phyloP scores from a whole-genome alignment of 176 grass and related monocot genomes.

The Aechmea fasciata region DNA sequence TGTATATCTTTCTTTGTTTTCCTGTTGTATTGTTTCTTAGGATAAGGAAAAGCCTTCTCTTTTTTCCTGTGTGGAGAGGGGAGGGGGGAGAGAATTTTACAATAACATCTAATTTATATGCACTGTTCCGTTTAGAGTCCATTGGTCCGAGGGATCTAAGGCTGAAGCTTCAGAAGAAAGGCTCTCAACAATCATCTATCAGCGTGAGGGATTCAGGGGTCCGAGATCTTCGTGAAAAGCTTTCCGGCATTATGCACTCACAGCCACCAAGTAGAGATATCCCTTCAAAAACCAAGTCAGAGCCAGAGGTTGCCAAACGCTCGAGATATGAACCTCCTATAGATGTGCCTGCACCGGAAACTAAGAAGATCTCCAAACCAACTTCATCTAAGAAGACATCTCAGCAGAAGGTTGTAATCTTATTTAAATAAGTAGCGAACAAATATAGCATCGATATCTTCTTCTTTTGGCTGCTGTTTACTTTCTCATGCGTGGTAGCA shows the following conservation, averaged over 20 bases:
- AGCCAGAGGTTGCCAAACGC: conserved; percentile 47
- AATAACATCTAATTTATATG: conserved; percentile 29
- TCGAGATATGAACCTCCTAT: conserved; percentile 35
- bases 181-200: conserved; percentile 28
- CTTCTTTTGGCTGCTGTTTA: not conserved
- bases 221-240: conserved; percentile 75
- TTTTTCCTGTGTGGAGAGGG: not conserved
- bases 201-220: conserved; percentile 27
- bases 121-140: conserved; percentile 39
- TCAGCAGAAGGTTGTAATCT: conserved; percentile 50
- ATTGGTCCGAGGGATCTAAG: conserved; percentile 72
- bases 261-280: conserved; percentile 37
- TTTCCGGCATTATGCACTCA: conserved; percentile 63
- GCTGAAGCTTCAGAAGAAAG: conserved; percentile 78
- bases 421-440: not conserved
- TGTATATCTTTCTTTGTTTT: too few species aligned
- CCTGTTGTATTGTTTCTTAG: conserved; percentile 19
- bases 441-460: not conserved
- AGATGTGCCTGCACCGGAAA: conserved; percentile 41
- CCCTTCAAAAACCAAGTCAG: conserved; percentile 39
- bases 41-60: not conserved
- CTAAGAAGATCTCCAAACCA: conserved; percentile 42
- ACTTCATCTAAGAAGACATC: conserved; percentile 52
- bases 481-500: too few species aligned
- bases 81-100: not conserved